phyloP scores from a whole-genome alignment of 208 protist genomes.

The Endotrypanum monterogeii region DNA sequence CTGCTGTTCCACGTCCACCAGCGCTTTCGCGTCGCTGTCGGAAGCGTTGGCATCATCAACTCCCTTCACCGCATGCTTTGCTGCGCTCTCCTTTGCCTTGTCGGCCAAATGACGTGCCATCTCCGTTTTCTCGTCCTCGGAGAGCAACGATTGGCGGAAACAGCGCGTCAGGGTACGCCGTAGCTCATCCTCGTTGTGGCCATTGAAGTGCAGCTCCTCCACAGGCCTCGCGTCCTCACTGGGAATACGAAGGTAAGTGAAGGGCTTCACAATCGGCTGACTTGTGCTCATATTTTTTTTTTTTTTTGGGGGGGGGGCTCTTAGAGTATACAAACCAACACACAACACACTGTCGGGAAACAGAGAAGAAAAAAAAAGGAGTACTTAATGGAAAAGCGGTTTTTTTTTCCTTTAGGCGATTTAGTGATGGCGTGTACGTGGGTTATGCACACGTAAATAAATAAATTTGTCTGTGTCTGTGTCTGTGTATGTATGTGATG shows the following conservation, averaged over 20 bases:
- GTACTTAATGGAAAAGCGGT: neutral
- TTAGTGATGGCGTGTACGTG: too few species aligned
- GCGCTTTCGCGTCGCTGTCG: slow-evolving; percentile 6
- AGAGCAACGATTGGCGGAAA: slow-evolving; percentile 74
- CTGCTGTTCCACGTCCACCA: slow-evolving; percentile 22
- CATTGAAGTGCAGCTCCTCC: slow-evolving; percentile 47
- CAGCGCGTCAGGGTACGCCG: slow-evolving; percentile 56
- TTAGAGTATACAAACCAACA: neutral
- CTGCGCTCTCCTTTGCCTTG: slow-evolving; percentile 41
- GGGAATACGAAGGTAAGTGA: slow-evolving; percentile 83
- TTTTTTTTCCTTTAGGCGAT: too few species aligned
- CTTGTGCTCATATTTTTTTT: slow-evolving; percentile 25
- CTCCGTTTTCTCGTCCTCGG: slow-evolving; percentile 62
- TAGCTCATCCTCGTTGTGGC: slow-evolving; percentile 70
- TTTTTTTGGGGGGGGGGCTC: too few species aligned
- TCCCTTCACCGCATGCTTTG: slow-evolving; percentile 18
- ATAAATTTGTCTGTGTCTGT: neutral
- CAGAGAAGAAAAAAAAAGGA: neutral
- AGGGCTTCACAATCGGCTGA: slow-evolving; percentile 49
- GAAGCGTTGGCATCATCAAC: slow-evolving; percentile 1
- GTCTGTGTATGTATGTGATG: neutral
- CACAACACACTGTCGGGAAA: neutral
- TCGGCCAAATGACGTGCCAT: slow-evolving; percentile 66
- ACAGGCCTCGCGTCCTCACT: slow-evolving; percentile 43
- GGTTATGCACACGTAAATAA: too few species aligned